These are phyloP conservation scores for Gremmenia infestans DNA, from an alignment of 2,329 filamentous ascomycete genomes.

Conservation along the genomic window DNA sequence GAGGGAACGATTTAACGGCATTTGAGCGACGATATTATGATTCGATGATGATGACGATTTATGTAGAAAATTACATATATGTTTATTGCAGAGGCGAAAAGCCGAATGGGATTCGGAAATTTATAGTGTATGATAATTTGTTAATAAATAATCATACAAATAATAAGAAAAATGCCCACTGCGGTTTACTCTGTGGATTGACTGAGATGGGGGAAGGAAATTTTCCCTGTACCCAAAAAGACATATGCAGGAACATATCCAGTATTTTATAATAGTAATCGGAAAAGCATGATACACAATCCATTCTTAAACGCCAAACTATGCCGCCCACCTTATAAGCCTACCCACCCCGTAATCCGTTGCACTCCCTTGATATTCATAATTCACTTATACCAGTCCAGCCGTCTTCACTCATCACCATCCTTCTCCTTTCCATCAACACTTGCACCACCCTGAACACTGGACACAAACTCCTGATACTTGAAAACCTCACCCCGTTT, in stretches of 20 bases:
- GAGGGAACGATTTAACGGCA: neutral
- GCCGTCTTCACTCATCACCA: constrained; percentile 9
- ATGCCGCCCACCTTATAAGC: neutral
- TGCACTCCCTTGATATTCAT: neutral
- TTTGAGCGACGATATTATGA: neutral
- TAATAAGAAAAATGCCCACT: no score
- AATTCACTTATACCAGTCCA: no score
- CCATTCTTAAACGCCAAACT: neutral
- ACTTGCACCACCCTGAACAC: constrained; percentile 27
- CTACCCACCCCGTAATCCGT: neutral
- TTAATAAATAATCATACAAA: no score
- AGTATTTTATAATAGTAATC: no score
- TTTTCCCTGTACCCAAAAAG: no score
- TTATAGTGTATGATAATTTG: neutral
- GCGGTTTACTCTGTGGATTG: no score
- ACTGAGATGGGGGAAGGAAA: no score
- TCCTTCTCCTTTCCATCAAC: constrained; percentile 20
- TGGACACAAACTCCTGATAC: constrained; percentile 81
- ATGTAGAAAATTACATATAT: neutral
- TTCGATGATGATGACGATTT: neutral
- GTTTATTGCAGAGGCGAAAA: neutral
- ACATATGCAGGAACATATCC: no score
- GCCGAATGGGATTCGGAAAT: neutral
- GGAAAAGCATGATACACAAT: neutral
- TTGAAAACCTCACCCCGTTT: constrained; percentile 82